Evolutionary conservation across 1,284 basidiomycete genomes (phyloP), one percentile per base, ranked within the genome.

Genomic region (Ceratobasidium sp.): DNA sequence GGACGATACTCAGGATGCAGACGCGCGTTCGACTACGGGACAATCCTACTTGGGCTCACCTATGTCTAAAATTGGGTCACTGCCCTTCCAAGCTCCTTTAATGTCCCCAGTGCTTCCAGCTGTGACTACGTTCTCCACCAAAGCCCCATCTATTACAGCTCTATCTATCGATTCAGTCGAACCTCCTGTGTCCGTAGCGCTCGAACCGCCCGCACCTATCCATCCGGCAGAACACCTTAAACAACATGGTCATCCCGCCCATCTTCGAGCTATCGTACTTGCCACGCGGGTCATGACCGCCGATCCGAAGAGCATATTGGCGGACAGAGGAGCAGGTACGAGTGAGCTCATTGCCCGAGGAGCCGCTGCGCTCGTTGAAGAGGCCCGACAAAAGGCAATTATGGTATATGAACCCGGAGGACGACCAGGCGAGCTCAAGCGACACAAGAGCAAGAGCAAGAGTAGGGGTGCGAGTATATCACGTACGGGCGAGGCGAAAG

Each of bases 211-310:
- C 65, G 42, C 67, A 45, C 63, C 66, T 31, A 28, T 65, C n/a
- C n/a, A 82, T 80, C 33, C 80, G 84, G 65, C 84, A 83, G 28
- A 82, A 82, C 2, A 82, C 83, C 5, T 92, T 92, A 81, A 91
- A 91, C 2, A 82, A 90, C 0, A 87, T 90, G 0, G 81, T n/a
- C 78, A 80, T 28, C 80, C 81, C 28, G 61, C 79, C 10, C 81
- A 82, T 63, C 63, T 95, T 7, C 88, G 88, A n/a, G 93, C 94
- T 0, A 93, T 95, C 75, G 88, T 89, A n/a, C 90, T 94, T 76
- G 93, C 93, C 0, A 95, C 92, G n/a, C 90, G 95, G 0, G 92
- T 97, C 47, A 93, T 97, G 90, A 94, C 93, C 0, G 88, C 90
- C 1, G 94, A 94, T 80, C 89, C 94, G 0, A 85, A 87, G 13